Percentiles rank a stretch among this genome's conserved stretches.
Conservation (phyloP, 768 basidiomycete genomes). For the Collybia mongolica region DNA sequence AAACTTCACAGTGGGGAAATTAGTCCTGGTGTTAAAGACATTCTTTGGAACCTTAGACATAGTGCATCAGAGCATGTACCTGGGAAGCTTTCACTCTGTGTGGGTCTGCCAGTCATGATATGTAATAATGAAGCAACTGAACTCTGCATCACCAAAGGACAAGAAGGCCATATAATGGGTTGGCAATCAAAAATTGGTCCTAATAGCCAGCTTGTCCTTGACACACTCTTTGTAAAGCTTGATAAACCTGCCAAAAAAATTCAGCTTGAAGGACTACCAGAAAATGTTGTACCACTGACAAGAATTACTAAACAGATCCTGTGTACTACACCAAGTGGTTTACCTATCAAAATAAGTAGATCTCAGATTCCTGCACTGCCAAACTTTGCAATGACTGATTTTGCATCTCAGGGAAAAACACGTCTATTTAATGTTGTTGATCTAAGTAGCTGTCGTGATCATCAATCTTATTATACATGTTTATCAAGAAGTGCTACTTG, state of each 20-base stretch:
- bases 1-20: too few relatives aligned
- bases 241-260: constrained; percentile 2
- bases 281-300: constrained; percentile 6
- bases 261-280: constrained; percentile 3
- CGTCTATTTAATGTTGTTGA: background rate
- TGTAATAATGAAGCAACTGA: constrained; percentile 29
- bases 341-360: too few relatives aligned
- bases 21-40: too few relatives aligned
- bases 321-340: too few relatives aligned
- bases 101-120: constrained; percentile 32
- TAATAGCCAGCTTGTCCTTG: constrained; percentile 4
- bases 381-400: background rate
- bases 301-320: too few relatives aligned
- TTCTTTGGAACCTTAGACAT: too few relatives aligned
- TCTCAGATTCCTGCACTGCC: too few relatives aligned
- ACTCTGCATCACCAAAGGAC: constrained; percentile 29
- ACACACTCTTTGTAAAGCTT: constrained; percentile 5
- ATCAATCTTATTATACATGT: constrained; percentile 17
- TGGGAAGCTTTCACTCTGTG: constrained; percentile 25
- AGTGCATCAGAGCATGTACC: constrained; percentile 22
- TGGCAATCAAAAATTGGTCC: background rate
- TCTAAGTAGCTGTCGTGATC: constrained; percentile 11
- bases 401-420: background rate
- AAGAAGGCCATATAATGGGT: constrained; percentile 29
- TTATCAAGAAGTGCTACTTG: constrained; percentile 16